Evolutionary conservation across 768 basidiomycete genomes (phyloP), one percentile per base, ranked within the genome.

Genomic region (Ramaria rubella): DNA sequence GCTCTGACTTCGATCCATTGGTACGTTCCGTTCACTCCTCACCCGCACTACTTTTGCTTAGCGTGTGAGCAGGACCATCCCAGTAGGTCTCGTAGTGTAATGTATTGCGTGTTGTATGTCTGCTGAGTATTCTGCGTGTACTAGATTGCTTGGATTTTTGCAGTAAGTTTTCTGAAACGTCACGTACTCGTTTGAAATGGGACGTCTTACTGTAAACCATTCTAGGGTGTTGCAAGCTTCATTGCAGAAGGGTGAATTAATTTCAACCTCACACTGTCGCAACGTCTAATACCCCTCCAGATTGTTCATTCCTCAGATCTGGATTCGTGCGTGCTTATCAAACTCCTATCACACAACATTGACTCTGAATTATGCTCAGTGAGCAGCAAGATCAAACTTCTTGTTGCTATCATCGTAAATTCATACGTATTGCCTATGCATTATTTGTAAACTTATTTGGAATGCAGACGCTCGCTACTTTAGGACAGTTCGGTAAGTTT

Each of bases 241-340:
- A 48, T 48, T 23, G 46, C 46, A 48, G 46, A 27, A 48, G 19
- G 8, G 46, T 23, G 24, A 48, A 26, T 26, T 3, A 23, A 1
- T 26, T n/a, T 48, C 46, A 46, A 12, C 29, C 8, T 7, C 2
- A 27, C 23, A 14, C 11, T 24, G 27, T 31, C 27, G 9, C 5
- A 4, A 48, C 3, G 46, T 26, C 46, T 27, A 5, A 27, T 23
- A 9, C 27, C n/a, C 46, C 27, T 11, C 15, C 23, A 48, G 46
- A 48, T 48, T 23, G 21, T 48, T 48, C n/a, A 26, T 48, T 8
- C 46, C 46, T n/a, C 46, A 48, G 27, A 48, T 48, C n/a, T 48
- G 29, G 24, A 48, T 17, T n/a, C 14, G 46, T 48, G 17, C 27
- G 46, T 12, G 21, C 23, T 9, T 9, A 9, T 48, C 46, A 23